phyloP scores from a whole-genome alignment of 2,329 filamentous ascomycete genomes.

The Esteya vermicola region DNA sequence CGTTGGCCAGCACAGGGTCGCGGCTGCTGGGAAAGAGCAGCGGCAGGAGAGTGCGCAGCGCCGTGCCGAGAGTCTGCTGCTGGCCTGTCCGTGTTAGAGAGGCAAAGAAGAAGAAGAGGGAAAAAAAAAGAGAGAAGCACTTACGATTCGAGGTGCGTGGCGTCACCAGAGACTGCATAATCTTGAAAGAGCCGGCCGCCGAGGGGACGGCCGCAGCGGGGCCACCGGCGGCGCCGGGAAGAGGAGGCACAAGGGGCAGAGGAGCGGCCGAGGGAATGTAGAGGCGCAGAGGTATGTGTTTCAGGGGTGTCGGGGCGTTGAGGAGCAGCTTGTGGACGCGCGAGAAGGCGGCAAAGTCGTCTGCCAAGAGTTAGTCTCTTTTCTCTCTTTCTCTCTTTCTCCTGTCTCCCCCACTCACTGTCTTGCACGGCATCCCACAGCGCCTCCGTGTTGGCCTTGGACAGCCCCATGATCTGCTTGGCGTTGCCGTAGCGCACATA shows the following conservation, averaged over 20 bases:
- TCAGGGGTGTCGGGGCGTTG: slow-evolving; percentile 58
- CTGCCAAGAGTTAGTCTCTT: too few species aligned
- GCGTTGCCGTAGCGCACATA: slow-evolving; percentile 79
- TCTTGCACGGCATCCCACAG: slow-evolving; percentile 71
- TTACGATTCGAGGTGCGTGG: slow-evolving; percentile 24
- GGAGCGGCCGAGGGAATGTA: slow-evolving; percentile 63
- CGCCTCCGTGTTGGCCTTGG: slow-evolving; percentile 67
- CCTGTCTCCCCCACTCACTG: too few species aligned
- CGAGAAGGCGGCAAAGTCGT: slow-evolving; percentile 59
- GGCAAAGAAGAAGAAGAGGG: not conserved
- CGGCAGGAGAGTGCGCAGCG: slow-evolving; percentile 62
- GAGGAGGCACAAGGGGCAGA: too few species aligned
- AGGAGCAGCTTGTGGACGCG: slow-evolving; percentile 65
- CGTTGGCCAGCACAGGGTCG: slow-evolving; percentile 70
- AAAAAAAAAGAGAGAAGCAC: slow-evolving; percentile 7
- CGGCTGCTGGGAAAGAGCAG: slow-evolving; percentile 75
- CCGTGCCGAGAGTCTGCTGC: slow-evolving; percentile 53
- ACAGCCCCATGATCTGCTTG: slow-evolving; percentile 79
- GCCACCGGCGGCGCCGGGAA: too few species aligned
- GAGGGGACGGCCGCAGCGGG: too few species aligned
- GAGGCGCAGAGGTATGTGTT: slow-evolving; percentile 73
- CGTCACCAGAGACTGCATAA: slow-evolving; percentile 63
- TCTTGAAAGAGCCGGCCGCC: slow-evolving; percentile 40
- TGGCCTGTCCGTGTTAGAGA: slow-evolving; percentile 6
- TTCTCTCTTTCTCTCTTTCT: too few species aligned